Evolutionary conservation across 176 grass and related monocot species (phyloP).

Genomic region (Secale cereale): DNA sequence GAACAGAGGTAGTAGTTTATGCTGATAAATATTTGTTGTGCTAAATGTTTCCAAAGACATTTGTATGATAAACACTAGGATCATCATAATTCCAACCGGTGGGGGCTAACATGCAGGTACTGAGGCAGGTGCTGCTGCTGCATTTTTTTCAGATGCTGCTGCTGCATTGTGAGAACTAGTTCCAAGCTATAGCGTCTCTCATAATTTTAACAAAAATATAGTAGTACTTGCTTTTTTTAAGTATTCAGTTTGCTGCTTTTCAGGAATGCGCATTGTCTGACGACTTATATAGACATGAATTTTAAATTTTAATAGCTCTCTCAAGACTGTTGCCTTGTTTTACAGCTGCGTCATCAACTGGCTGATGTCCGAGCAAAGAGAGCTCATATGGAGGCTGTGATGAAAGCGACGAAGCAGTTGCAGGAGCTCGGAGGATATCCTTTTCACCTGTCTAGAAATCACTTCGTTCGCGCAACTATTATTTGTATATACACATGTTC

Average conservation of each 20-base stretch:
- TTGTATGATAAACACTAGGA: neutral
- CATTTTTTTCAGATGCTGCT: neutral
- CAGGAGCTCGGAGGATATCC: conserved; percentile 78
- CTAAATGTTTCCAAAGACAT: neutral
- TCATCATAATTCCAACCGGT: neutral
- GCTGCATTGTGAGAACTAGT: neutral
- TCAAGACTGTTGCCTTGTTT: neutral
- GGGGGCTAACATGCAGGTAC: too few relatives aligned
- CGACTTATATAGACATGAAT: neutral
- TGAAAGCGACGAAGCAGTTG: conserved; percentile 57
- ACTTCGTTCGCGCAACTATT: neutral
- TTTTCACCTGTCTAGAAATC: conserved; percentile 7
- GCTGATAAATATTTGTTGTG: neutral
- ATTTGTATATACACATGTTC: neutral
- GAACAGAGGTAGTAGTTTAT: neutral
- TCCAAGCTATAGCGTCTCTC: neutral
- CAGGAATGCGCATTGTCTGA: neutral
- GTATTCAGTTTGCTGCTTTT: neutral
- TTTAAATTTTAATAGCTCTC: neutral
- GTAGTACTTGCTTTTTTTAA: neutral
- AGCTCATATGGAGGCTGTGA: conserved; percentile 61
- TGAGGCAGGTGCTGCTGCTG: neutral
- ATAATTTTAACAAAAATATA: neutral
- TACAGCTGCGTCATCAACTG: conserved; percentile 55
- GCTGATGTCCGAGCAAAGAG: conserved; percentile 52